These are phyloP conservation scores for Lolium perenne DNA, from an alignment of 176 grass and related monocot species.

Conservation along the genomic window DNA sequence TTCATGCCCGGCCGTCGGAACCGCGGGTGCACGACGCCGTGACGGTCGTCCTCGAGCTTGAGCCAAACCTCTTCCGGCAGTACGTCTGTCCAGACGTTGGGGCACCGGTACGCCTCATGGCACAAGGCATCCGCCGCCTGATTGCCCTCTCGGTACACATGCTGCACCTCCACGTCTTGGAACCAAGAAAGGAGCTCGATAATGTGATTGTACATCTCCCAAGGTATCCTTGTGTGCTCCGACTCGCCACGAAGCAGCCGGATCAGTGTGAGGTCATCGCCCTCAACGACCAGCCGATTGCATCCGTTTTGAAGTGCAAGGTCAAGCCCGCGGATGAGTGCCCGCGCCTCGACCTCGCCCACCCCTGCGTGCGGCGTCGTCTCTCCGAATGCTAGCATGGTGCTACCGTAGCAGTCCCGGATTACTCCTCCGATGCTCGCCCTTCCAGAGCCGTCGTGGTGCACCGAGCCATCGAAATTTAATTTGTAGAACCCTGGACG, in stretches of 20 bases:
- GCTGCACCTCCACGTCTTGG: neutral
- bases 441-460: neutral
- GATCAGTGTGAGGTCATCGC: neutral
- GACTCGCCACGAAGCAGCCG: neutral
- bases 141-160: neutral
- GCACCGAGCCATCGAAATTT: neutral
- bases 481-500: neutral
- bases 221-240: neutral
- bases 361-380: neutral
- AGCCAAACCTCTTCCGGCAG: neutral
- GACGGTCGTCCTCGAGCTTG: neutral
- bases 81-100: neutral
- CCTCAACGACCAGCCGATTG: neutral
- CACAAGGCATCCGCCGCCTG: neutral
- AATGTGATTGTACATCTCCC: neutral
- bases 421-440: neutral
- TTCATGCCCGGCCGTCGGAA: neutral
- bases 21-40: neutral
- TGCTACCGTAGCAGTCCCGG: neutral
- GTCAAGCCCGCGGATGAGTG: neutral
- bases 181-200: neutral
- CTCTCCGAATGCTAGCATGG: neutral
- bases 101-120: neutral
- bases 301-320: neutral
- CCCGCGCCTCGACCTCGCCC: conserved; percentile 12